These are phyloP conservation scores for Onygenales sp. DNA, from an alignment of 2,329 filamentous ascomycete species.

Conservation along the genomic window DNA sequence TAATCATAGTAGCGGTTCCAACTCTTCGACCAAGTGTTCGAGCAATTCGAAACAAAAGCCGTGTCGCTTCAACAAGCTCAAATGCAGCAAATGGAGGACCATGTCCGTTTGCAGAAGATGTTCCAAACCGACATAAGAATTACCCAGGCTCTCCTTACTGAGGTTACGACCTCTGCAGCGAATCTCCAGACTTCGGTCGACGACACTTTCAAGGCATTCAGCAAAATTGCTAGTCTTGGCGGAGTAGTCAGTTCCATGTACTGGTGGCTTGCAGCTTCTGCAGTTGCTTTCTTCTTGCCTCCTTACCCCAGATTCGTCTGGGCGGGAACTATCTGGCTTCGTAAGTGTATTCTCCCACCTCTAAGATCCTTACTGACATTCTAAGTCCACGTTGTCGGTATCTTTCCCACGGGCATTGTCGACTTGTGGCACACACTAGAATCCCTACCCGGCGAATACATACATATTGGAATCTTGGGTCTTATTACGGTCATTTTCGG, in stretches of 20 bases:
- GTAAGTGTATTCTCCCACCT: too few species aligned
- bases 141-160: conserved; percentile 12
- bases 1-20: conserved; percentile 23
- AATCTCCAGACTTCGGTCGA: conserved; percentile 14
- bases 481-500: too few species aligned
- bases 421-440: too few species aligned
- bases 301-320: conserved; percentile 3
- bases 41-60: conserved; percentile 23
- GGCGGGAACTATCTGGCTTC: background rate
- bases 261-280: conserved; percentile 6
- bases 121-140: conserved; percentile 14
- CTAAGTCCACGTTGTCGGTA: too few species aligned
- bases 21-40: conserved; percentile 23
- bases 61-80: conserved; percentile 24
- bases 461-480: too few species aligned
- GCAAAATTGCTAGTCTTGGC: conserved; percentile 7
- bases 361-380: too few species aligned
- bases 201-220: conserved; percentile 11
- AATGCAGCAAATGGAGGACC: conserved; percentile 22
- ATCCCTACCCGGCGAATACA: too few species aligned
- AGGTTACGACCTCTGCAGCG: conserved; percentile 15
- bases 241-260: conserved; percentile 5
- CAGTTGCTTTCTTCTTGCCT: conserved; percentile 6
- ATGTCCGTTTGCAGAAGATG: conserved; percentile 13
- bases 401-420: too few species aligned